Base-by-base conservation (phyloP, 2,329 filamentous ascomycete genomes). In the Penicillium sp. region DNA sequence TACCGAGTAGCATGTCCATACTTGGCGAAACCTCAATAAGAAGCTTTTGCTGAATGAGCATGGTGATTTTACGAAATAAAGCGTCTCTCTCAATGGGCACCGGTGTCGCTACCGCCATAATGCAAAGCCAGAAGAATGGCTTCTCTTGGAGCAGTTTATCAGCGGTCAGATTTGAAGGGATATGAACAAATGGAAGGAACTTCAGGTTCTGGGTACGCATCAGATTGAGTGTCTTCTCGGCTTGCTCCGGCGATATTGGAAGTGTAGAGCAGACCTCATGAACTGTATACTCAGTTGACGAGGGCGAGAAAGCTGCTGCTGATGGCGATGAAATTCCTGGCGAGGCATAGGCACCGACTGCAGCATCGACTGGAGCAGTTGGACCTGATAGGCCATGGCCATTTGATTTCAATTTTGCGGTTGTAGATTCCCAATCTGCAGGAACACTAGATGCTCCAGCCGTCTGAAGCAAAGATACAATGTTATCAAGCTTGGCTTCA, bases 61-160 rank as follows among this genome's bases (percentile, higher is more conserved):
- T 52, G 29, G 53, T 59, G 9, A 64, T 54, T 46, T 47, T 58
- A 4, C 25, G 25, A 27, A 57, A 58, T 3, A 56, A 32, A 6
- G 33, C 25, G 0, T 61, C 54, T 32, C 59, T 54, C 24, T 53
- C 44, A 7, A 46, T 23, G 3, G 47, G 41, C 1, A 46, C 49
- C 10, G 55, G 64, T 2, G 60, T 55, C 0, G 55, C 50, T 5
- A 72, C 54, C 0, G 66, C 61, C 65, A 72, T 71, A 12, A 73
- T 65, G 10, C 66, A 66, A 15, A 70, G 49, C 70, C 71, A 74
- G 7, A 72, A 50, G 25, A 73, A 73, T 0, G 72, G 72, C 39
- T 64, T 60, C 12, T 69, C 55, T 6, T 53, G 44, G 12, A 64
- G 65, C 2, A 74, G 48, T 40, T 59, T 50, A 13, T 57, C 47